phyloP scores from a whole-genome alignment of 2,329 filamentous ascomycete species.

The Lachnellula subtilissima region DNA sequence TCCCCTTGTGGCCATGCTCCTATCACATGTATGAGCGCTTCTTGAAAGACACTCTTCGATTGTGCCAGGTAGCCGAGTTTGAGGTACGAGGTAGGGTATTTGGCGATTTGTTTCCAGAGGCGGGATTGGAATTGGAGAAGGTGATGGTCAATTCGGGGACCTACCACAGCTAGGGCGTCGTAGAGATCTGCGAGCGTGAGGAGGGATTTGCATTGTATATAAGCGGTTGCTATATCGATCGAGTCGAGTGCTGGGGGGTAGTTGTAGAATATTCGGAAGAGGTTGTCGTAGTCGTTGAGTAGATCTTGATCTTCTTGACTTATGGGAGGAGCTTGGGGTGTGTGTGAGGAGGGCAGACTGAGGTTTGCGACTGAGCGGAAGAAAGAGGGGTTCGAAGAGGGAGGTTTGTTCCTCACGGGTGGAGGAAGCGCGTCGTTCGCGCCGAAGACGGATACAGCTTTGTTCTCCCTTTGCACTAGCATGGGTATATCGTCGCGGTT shows the following conservation, averaged over 20 bases:
- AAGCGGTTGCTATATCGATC: conserved; percentile 86
- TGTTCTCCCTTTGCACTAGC: conserved; percentile 71
- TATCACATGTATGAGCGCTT: conserved; percentile 89
- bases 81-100: conserved; percentile 89
- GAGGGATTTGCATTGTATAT: conserved; percentile 89
- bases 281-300: conserved; percentile 88
- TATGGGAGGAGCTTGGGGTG: conserved; percentile 43
- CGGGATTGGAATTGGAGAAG: conserved; percentile 85
- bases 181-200: conserved; percentile 90
- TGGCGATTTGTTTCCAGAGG: conserved; percentile 93
- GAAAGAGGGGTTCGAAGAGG: conserved; percentile 62
- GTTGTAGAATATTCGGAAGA: conserved; percentile 96
- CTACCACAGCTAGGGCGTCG: conserved; percentile 82
- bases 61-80: conserved; percentile 83
- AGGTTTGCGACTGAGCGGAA: conserved; percentile 87
- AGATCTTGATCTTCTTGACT: conserved; percentile 66
- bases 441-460: conserved; percentile 51
- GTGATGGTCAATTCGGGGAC: conserved; percentile 88
- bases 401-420: conserved; percentile 57
- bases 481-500: conserved; percentile 77
- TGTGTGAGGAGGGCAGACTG: conserved; percentile 44
- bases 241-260: conserved; percentile 76
- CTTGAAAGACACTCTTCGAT: conserved; percentile 76
- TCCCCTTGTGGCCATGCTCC: conserved; percentile 87
- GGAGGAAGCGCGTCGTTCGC: conserved; percentile 43